Conservation (phyloP, 208 protist species). For the Porcisia hertigi region DNA sequence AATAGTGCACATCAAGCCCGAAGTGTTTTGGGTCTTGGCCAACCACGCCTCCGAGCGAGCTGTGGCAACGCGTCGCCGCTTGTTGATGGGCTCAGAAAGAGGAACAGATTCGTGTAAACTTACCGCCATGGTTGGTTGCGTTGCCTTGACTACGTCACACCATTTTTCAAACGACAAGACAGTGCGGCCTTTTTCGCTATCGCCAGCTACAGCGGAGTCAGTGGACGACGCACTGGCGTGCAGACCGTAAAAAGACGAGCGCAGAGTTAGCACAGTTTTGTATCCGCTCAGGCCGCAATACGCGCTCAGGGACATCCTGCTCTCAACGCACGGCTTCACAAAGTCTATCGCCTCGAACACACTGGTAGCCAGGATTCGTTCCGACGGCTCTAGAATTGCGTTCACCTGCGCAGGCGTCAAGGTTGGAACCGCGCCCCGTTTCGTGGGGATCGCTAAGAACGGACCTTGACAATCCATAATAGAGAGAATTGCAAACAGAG, state of each 20-base stretch:
- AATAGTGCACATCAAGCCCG: slow-evolving; percentile 27
- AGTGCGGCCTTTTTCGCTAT: slow-evolving; percentile 68
- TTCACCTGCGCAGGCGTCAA: slow-evolving; percentile 69
- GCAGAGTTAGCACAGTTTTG: slow-evolving; percentile 52
- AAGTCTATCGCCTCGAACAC: slow-evolving; percentile 76
- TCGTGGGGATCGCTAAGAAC: slow-evolving; percentile 67
- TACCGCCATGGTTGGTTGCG: slow-evolving; percentile 55
- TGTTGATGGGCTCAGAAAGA: slow-evolving; percentile 41
- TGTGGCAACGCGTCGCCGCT: slow-evolving; percentile 41
- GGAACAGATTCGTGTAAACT: slow-evolving; percentile 56
- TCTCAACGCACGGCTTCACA: slow-evolving; percentile 38
- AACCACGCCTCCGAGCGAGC: slow-evolving; percentile 48
- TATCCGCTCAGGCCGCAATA: slow-evolving; percentile 72
- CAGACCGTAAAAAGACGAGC: slow-evolving; percentile 63
- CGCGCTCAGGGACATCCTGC: slow-evolving; percentile 40
- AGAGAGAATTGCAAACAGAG: neutral
- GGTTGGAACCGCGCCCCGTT: slow-evolving; percentile 52
- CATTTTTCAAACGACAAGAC: slow-evolving; percentile 52
- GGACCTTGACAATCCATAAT: slow-evolving; percentile 30
- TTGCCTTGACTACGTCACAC: slow-evolving; percentile 48
- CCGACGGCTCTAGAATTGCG: slow-evolving; percentile 56
- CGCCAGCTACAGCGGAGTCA: slow-evolving; percentile 48
- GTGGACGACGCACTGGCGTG: slow-evolving; percentile 62
- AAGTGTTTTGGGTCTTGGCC: slow-evolving; percentile 21
- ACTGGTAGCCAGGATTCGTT: slow-evolving; percentile 62